Evolutionary conservation across 441 rosid species (phyloP), one percentile per base, ranked within the genome.

Genomic region (Metrosideros polymorpha): DNA sequence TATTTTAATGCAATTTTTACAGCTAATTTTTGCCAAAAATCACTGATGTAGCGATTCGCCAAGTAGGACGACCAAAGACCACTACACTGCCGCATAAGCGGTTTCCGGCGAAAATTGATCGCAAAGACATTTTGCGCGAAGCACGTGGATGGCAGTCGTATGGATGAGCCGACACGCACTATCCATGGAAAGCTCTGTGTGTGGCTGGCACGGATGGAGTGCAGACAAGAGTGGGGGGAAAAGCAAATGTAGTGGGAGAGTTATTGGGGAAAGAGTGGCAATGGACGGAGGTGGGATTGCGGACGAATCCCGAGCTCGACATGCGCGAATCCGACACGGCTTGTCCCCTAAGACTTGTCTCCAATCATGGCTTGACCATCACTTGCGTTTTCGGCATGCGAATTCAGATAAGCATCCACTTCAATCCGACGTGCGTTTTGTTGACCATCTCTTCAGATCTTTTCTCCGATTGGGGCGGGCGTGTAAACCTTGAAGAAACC

Each of bases 41-140:
- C 7, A 1, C 0, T 13, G 0, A 57, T n/a, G 4, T 6, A 0
- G 8, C 0, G 0, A 1, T 57, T 0, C 5, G 1, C n/a, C 18
- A n/a, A 0, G 6, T 57, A 57, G 0, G 1, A 13, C 6, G 1
- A 57, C 0, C 0, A 0, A 57, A n/a, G 32, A 57, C n/a, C 3
- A 13, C 32, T n/a, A 57, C 3, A 57, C 6, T 7, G 32, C 18
- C 18, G 13, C 1, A 1, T 57, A 2, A n/a, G 4, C 13, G 9
- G 2, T 30, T 57, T 13, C 7, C 0, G 32, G 6, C 1, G 3
- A 30, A 57, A n/a, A 13, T 57, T n/a, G 12, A 15, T 0, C 4
- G 27, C 17, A n/a, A n/a, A n/a, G n/a, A n/a, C n/a, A n/a, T n/a
- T n/a, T n/a, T n/a, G n/a, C n/a, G n/a, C n/a, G n/a, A n/a, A n/a